A percentile compares a stretch with the other conserved stretches of the same genome.
Evolutionary conservation across 163 green algal genomes (phyloP).

Genomic region (Trebouxia gelatinosa): DNA sequence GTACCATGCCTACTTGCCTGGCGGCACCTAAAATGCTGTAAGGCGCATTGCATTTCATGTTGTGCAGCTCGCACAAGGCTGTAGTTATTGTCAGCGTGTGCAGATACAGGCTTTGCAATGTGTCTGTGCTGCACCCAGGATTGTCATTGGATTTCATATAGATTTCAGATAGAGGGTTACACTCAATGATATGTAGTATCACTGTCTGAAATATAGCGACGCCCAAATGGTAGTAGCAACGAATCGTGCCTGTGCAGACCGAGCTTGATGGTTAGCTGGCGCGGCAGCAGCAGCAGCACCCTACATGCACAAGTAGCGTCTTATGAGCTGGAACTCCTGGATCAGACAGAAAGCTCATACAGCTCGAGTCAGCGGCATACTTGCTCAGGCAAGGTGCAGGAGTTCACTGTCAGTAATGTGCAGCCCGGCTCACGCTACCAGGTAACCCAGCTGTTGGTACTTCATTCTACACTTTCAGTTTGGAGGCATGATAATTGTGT

Average conservation of each 20-base stretch:
- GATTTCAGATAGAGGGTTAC: not conserved
- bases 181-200: not conserved
- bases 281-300: not conserved
- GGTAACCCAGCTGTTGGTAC: no score
- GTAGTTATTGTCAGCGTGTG: not conserved
- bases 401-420: slow-evolving; percentile 1
- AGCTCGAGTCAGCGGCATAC: slow-evolving; percentile 1
- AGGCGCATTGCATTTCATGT: no score
- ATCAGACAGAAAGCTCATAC: not conserved
- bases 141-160: no score
- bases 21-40: no score
- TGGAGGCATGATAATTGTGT: no score
- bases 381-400: slow-evolving; percentile 11
- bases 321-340: not conserved
- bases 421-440: slow-evolving; percentile 15
- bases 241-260: not conserved
- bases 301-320: not conserved
- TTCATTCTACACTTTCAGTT: no score
- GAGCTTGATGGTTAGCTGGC: not conserved
- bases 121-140: not conserved
- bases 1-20: no score
- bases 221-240: no score
- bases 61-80: no score
- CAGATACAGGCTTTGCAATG: not conserved
- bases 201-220: no score